Evolutionary conservation across 179 eudicot genomes (phyloP).

Genomic region (Corrigiola litoralis): DNA sequence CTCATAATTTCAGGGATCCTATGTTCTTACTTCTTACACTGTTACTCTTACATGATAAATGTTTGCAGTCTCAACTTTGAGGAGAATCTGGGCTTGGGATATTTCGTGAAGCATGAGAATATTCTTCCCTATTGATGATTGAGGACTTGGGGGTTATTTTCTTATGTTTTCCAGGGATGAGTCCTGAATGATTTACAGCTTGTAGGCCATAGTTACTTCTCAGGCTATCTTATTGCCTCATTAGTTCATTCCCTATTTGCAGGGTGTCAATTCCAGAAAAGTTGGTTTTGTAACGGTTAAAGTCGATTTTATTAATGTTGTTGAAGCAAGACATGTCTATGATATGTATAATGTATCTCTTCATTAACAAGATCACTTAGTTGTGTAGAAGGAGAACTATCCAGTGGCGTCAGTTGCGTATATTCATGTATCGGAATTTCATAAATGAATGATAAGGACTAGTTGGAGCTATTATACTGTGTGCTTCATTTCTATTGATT

Average conservation of each 20-base stretch:
- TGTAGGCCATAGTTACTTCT: slow-evolving; percentile 19
- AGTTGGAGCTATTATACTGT: neutral
- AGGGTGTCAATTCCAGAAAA: slow-evolving; percentile 10
- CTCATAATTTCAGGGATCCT: no score
- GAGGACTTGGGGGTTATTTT: neutral
- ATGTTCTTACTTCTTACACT: no score
- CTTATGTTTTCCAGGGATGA: neutral
- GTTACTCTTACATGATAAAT: no score
- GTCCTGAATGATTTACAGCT: slow-evolving; percentile 10
- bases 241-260: neutral
- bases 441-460: slow-evolving; percentile 3
- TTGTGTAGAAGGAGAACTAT: neutral
- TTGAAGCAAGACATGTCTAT: neutral
- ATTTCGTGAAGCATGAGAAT: slow-evolving; percentile 4
- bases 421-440: neutral
- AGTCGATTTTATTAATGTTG: slow-evolving; percentile 1
- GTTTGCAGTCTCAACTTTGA: no score
- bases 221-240: slow-evolving; percentile 8
- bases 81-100: slow-evolving; percentile 9
- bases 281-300: neutral
- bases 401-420: slow-evolving; percentile 5
- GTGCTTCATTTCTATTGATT: slow-evolving; percentile 2
- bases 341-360: neutral
- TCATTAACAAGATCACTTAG: neutral
- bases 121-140: slow-evolving; percentile 4